Evolutionary conservation across 768 basidiomycete genomes (phyloP), one percentile per base, ranked within the genome.

Genomic region (Myochromella boudieri): DNA sequence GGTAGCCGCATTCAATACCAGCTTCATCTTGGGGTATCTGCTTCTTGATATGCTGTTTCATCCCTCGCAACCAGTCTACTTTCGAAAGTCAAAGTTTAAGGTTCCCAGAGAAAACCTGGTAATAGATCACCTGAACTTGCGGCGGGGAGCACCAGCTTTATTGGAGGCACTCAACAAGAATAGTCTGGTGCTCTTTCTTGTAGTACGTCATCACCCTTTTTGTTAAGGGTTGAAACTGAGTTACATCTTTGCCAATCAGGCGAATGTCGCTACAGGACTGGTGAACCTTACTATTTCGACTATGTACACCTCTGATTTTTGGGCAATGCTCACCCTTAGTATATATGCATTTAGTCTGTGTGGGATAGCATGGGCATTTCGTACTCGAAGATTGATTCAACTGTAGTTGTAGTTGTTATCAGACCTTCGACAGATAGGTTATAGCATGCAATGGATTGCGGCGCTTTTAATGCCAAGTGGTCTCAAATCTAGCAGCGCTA

Each of bases 1-100:
- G 93, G 78, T 88, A 6, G 78, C 81, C 1, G 93, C 91, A 8
- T 95, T 81, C 80, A 98, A 97, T 62, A 84, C 85, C 0, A 77
- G 84, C 2, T 93, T 93, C 69, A 68, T 97, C 12, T 74, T 93
- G 4, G 82, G 79, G 10, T 95, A 97, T 68, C 72, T 94, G 32
- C 51, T 84, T 18, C 67, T 97, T 33, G 91, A 97, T 55, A 74
- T 87, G 44, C 56, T 67, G 32, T 87, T 91, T 64, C 85, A 79
- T 62, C 77, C 82, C 2, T 63, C 70, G 10, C 72, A 53, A 51
- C 59, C 53, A 1, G 38, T 46, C 4, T 53, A 52, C 32, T 54
- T 59, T 0, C 65, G 67, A 14, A 57, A 56, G 3, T 69, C 69
- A 7, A 73, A 60, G 63, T 63, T 29, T 49, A 61, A 60, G 48